Evolutionary conservation across 768 basidiomycete genomes (phyloP), one percentile per base, ranked within the genome.

Genomic region (Boletus rubropictus): DNA sequence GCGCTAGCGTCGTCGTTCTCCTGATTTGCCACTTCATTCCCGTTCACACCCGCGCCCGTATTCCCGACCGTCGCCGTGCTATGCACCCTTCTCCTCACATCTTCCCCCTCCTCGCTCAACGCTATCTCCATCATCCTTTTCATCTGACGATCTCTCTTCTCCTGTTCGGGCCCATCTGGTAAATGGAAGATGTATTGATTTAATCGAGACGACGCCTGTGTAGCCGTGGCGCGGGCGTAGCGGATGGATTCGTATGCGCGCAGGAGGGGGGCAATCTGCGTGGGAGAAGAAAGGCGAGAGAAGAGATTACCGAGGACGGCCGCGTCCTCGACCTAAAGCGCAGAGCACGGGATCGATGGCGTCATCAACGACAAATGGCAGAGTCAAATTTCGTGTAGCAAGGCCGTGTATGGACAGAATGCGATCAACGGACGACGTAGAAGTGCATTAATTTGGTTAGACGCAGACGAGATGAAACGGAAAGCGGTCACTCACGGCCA

Each of bases 101-200:
- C 52, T 6, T 58, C 56, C 6, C 40, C 44, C 18, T 38, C 59
- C 48, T 59, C 55, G 48, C 54, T 45, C 47, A 71, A 50, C 44
- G 72, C 73, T 0, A 54, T 56, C 28, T 64, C 69, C 73, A 75
- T 81, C 21, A 76, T 78, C 1, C 42, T 48, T 10, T 66, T 67
- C 79, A 83, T 81, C 15, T 68, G 64, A 4, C 53, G 59, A 48
- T 84, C 82, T 10, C 82, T 71, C 37, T 63, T 64, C 35, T 67
- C 61, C 49, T 82, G 81, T 28, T 70, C 73, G 1, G 72, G 71
- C 0, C 80, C 80, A 45, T 82, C 82, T 0, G 67, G 65, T 0
- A 80, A 60, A 55, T 83, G 81, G 61, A 82, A 82, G 36, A 74
- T 72, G 32, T 67, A 50, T 50, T 78, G 76, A 56, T 81, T 81